A percentile compares a stretch with the other conserved stretches of the same genome.
These are phyloP conservation scores for Pezizomycotina sp. DNA, from an alignment of 2,329 filamentous ascomycete species.

Conservation along the genomic window DNA sequence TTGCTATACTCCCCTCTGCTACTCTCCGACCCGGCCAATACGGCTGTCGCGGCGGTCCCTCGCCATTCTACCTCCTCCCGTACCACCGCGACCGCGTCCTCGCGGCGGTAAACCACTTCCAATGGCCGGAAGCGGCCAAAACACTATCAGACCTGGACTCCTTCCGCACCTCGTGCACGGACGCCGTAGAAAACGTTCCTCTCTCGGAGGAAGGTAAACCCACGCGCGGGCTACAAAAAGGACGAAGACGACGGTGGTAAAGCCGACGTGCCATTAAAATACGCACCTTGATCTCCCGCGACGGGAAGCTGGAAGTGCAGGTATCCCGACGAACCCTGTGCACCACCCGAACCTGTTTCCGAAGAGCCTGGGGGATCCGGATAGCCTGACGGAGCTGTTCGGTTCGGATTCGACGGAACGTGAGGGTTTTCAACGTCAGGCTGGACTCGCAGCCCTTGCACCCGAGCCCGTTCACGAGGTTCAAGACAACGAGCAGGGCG, in stretches of 20 bases:
- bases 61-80: conserved; percentile 61
- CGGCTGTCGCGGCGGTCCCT: conserved; percentile 29
- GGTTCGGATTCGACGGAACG: background rate
- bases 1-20: conserved; percentile 52
- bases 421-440: conserved; percentile 32
- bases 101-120: conserved; percentile 42
- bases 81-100: conserved; percentile 65
- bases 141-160: conserved; percentile 38
- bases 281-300: too few species aligned
- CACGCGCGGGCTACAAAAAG: too few species aligned
- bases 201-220: too few species aligned
- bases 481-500: conserved; percentile 63
- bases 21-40: conserved; percentile 23
- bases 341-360: background rate
- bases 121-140: conserved; percentile 37
- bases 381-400: background rate
- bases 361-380: background rate
- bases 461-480: conserved; percentile 51
- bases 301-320: too few species aligned
- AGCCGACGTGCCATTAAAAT: too few species aligned
- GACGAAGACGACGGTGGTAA: too few species aligned
- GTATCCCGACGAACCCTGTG: too few species aligned
- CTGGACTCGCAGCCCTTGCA: conserved; percentile 38
- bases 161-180: conserved; percentile 27
- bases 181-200: conserved; percentile 28